A percentile compares a stretch with the other conserved stretches of the same genome.
phyloP scores from a whole-genome alignment of 768 basidiomycete species.

The Tricholoma saponaceum region DNA sequence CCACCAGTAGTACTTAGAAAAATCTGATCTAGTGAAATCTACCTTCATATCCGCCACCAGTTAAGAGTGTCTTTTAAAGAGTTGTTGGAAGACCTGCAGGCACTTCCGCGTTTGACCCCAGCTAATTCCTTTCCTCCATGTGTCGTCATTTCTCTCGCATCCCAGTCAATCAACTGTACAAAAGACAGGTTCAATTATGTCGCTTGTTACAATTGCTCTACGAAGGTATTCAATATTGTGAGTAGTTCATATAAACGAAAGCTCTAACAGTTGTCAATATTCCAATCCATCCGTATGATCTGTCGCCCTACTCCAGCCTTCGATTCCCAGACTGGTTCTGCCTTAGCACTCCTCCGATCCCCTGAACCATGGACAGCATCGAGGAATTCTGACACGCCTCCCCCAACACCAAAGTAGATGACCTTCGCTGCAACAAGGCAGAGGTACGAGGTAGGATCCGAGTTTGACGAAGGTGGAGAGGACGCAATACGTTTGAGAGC shows the following conservation, averaged over 20 bases:
- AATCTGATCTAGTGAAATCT: too few species aligned
- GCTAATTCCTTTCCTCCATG: too few species aligned
- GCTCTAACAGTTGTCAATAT: not conserved
- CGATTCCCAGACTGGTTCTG: slow-evolving; percentile 62
- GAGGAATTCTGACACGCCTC: slow-evolving; percentile 77
- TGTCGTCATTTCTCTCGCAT: too few species aligned
- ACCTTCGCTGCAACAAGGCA: slow-evolving; percentile 90
- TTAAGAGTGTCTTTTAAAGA: too few species aligned
- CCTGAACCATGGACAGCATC: slow-evolving; percentile 40
- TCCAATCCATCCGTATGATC: slow-evolving; percentile 64
- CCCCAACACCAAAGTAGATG: slow-evolving; percentile 94
- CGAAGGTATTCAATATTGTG: too few species aligned
- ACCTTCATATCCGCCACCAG: too few species aligned
- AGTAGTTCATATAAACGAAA: not conserved
- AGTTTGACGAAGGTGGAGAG: not conserved
- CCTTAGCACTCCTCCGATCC: slow-evolving; percentile 30
- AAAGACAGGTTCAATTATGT: too few species aligned
- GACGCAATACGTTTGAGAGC: not conserved
- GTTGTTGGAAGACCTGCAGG: too few species aligned
- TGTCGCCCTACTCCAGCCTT: slow-evolving; percentile 68
- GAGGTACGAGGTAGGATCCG: slow-evolving; percentile 15
- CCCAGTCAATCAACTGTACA: too few species aligned
- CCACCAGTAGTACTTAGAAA: too few species aligned
- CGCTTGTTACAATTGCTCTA: too few species aligned
- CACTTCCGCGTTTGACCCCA: too few species aligned